These are phyloP conservation scores for Vinca minor DNA, from an alignment of 257 asterid species.

Conservation along the genomic window DNA sequence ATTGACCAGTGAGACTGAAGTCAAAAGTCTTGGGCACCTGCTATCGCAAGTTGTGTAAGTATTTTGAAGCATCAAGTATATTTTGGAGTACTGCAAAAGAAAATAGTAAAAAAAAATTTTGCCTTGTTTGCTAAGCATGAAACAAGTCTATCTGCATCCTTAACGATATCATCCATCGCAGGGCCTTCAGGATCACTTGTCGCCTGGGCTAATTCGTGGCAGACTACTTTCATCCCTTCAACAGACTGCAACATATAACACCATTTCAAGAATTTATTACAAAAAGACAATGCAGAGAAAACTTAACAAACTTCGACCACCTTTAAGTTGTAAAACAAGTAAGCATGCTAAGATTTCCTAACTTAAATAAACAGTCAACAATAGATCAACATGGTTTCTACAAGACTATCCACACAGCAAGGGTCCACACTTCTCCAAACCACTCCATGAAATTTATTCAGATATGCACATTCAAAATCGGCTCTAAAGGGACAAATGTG, in stretches of 20 bases:
- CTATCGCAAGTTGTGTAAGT: slow-evolving; percentile 11
- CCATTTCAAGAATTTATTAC: background rate
- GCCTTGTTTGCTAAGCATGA: slow-evolving; percentile 96
- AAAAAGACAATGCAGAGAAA: background rate
- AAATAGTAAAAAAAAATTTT: slow-evolving; percentile 8
- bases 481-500: too few species aligned
- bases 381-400: too few species aligned
- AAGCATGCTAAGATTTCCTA: background rate
- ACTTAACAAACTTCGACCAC: too few species aligned
- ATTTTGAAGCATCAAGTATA: slow-evolving; percentile 17
- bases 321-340: background rate
- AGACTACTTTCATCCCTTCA: slow-evolving; percentile 98
- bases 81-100: too few species aligned
- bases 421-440: too few species aligned
- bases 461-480: too few species aligned
- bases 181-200: slow-evolving; percentile 83
- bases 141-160: slow-evolving; percentile 95
- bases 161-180: slow-evolving; percentile 63
- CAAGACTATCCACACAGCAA: too few species aligned
- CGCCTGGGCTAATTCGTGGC: slow-evolving; percentile 88
- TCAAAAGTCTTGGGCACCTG: slow-evolving; percentile 97
- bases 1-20: slow-evolving; percentile 86
- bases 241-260: slow-evolving; percentile 66
- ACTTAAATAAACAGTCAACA: too few species aligned
- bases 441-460: too few species aligned